Evolutionary conservation across 2,329 filamentous ascomycete genomes (phyloP).

Genomic region (Proliferodiscus dingleyae): DNA sequence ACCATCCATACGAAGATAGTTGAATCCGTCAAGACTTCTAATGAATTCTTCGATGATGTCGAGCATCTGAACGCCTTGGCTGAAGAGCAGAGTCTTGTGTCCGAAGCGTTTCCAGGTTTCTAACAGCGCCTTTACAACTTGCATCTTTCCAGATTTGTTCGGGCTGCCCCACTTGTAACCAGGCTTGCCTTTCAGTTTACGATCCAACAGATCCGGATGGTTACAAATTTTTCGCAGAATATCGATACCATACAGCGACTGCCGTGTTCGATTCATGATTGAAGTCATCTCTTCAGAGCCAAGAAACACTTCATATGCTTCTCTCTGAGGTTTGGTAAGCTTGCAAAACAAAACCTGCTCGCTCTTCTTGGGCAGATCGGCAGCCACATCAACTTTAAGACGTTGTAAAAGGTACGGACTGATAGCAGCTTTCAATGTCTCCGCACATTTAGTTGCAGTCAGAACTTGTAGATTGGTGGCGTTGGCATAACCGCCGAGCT

Average conservation of each 20-base stretch:
- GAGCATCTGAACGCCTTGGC: slow-evolving; percentile 91
- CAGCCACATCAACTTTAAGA: slow-evolving; percentile 88
- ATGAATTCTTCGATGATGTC: slow-evolving; percentile 88
- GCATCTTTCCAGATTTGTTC: slow-evolving; percentile 88
- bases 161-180: slow-evolving; percentile 74
- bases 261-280: slow-evolving; percentile 68
- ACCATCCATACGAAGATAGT: slow-evolving; percentile 89
- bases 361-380: slow-evolving; percentile 90
- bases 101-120: slow-evolving; percentile 80
- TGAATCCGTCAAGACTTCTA: slow-evolving; percentile 59
- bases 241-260: slow-evolving; percentile 86
- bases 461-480: slow-evolving; percentile 91
- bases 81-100: slow-evolving; percentile 90
- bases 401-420: slow-evolving; percentile 89
- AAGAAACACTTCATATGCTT: slow-evolving; percentile 77
- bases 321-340: slow-evolving; percentile 71
- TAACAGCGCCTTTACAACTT: slow-evolving; percentile 82
- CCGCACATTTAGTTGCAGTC: slow-evolving; percentile 89
- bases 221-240: slow-evolving; percentile 95
- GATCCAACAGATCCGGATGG: slow-evolving; percentile 83
- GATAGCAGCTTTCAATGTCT: slow-evolving; percentile 89
- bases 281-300: slow-evolving; percentile 79
- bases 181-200: slow-evolving; percentile 46
- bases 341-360: slow-evolving; percentile 97
- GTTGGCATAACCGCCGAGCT: slow-evolving; percentile 89